Evolutionary conservation across 179 eudicot species (phyloP).

Genomic region (Vitellaria paradoxa): DNA sequence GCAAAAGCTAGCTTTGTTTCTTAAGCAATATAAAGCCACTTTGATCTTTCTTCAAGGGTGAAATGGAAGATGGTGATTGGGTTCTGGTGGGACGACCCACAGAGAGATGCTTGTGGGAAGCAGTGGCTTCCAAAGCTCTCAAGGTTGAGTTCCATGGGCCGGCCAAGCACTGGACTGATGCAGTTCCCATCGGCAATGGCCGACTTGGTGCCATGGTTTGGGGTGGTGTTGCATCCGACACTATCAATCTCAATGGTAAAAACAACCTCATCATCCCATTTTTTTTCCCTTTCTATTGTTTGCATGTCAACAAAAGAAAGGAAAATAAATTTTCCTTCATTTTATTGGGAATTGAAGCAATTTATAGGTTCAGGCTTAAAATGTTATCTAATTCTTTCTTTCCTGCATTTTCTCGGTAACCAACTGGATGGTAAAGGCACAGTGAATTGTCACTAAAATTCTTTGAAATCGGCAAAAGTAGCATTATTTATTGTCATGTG

Average conservation of each 20-base stretch:
- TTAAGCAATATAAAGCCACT: no score
- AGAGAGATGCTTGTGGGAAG: conserved; percentile 7
- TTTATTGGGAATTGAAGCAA: neutral
- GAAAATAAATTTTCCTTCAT: neutral
- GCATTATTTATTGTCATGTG: no score
- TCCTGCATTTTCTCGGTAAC: no score
- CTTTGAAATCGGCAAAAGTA: no score
- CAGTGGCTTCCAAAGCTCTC: conserved; percentile 29
- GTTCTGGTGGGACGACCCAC: conserved; percentile 20
- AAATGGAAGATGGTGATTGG: conserved; percentile 39
- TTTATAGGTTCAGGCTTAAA: neutral
- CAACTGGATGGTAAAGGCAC: no score
- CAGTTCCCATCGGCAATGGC: conserved; percentile 81
- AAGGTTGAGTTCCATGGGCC: conserved; percentile 26
- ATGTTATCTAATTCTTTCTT: no score
- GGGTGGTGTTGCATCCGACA: conserved; percentile 59
- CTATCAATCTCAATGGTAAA: conserved; percentile 74
- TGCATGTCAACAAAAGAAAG: neutral
- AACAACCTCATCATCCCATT: neutral
- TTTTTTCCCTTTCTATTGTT: neutral
- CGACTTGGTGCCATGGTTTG: conserved; percentile 81
- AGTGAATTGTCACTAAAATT: no score
- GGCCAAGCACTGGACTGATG: conserved; percentile 92
- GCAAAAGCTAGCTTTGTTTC: no score
- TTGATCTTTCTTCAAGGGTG: neutral